These are phyloP conservation scores for Aspergillus haitiensis DNA, from an alignment of 495 filamentous ascomycete genomes.

Conservation along the genomic window DNA sequence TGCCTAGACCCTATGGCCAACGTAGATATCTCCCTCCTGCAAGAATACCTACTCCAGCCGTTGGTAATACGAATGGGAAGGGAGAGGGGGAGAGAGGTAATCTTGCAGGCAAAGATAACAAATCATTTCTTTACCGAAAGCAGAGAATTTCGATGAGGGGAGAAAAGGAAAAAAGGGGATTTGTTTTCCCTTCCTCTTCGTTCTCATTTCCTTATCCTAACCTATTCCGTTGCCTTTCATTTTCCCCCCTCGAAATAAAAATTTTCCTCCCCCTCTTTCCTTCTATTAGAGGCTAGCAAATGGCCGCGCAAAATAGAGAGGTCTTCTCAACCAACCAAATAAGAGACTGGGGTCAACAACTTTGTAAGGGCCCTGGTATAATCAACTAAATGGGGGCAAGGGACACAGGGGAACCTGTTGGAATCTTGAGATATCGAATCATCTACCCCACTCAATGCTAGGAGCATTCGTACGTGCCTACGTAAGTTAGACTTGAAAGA, in stretches of 20 bases:
- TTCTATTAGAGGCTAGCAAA: not conserved
- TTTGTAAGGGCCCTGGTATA: not conserved
- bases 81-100: no score
- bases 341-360: not conserved
- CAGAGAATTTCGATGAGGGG: no score
- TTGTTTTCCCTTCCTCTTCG: no score
- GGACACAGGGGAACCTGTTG: not conserved
- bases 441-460: conserved; percentile 20
- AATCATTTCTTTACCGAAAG: no score
- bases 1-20: no score
- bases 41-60: no score
- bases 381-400: not conserved
- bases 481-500: conserved; percentile 22
- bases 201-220: no score
- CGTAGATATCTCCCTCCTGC: no score
- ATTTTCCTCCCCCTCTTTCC: not conserved
- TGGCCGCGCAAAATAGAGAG: not conserved
- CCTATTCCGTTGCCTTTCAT: no score
- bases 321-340: not conserved
- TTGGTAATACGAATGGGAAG: no score
- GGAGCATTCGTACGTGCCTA: conserved; percentile 29
- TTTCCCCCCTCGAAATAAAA: not conserved
- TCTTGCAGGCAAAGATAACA: no score
- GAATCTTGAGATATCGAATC: conserved; percentile 1
- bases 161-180: no score